A percentile compares a stretch with the other conserved stretches of the same genome.
phyloP scores from a whole-genome alignment of 2,329 filamentous ascomycete genomes.

The Cladosporium velox region DNA sequence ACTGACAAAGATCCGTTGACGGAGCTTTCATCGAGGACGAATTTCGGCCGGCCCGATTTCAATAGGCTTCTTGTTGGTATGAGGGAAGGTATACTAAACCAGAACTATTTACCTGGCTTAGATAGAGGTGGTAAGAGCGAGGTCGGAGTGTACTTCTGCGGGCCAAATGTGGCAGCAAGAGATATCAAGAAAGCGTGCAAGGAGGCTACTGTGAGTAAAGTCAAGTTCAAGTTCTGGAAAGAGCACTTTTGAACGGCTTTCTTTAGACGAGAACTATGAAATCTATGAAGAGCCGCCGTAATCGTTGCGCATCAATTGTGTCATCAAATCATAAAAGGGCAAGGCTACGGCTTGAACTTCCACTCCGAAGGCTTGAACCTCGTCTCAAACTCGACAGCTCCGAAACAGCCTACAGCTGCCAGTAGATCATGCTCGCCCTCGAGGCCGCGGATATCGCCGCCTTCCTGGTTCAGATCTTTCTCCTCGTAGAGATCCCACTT shows the following conservation, averaged over 20 bases:
- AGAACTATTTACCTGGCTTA: conserved; percentile 80
- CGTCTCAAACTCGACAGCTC: conserved; percentile 67
- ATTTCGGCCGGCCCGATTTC: conserved; percentile 95
- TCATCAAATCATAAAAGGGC: not conserved
- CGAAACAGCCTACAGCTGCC: conserved; percentile 70
- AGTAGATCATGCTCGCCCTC: conserved; percentile 67
- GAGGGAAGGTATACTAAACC: conserved; percentile 82
- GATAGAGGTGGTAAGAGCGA: conserved; percentile 68
- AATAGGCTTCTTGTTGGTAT: conserved; percentile 75
- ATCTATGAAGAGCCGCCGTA: not conserved
- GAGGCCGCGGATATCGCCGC: conserved; percentile 63
- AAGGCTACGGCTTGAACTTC: conserved; percentile 31
- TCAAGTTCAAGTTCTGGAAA: conserved; percentile 98
- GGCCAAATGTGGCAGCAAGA: conserved; percentile 76
- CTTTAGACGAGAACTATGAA: not conserved
- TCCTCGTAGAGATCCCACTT: conserved; percentile 77
- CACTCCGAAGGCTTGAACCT: conserved; percentile 38
- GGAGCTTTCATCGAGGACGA: conserved; percentile 84
- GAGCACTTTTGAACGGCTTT: conserved; percentile 65
- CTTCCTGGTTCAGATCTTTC: conserved; percentile 63
- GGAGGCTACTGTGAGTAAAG: conserved; percentile 70
- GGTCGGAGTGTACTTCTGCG: conserved; percentile 97
- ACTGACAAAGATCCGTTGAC: conserved; percentile 86
- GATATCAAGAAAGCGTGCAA: conserved; percentile 83
- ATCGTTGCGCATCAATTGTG: not conserved